Conservation (phyloP, 306 rosid species). For the Medicago truncatula region MtrunA17r5.0-ANR NC_053044.1:54839001-54839500, state of each 20-base stretch:
- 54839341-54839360: too few species aligned
- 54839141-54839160: too few species aligned
- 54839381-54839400: not conserved
- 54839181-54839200: too few species aligned
- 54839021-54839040: constrained; percentile 82
- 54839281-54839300: too few species aligned
- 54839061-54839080: constrained; percentile 31
- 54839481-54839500: constrained; percentile 44
- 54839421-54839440: not conserved
- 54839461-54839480: constrained; percentile 14
- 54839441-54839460: not conserved
- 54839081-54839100: constrained; percentile 20
- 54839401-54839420: constrained; percentile 17
- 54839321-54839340: too few species aligned
- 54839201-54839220: too few species aligned
- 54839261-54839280: too few species aligned
- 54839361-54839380: not conserved
- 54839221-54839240: too few species aligned
- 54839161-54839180: too few species aligned
- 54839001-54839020: constrained; percentile 88
- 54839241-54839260: too few species aligned
- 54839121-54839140: too few species aligned
- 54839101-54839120: constrained; percentile 43
- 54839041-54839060: constrained; percentile 53
- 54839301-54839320: too few species aligned